Evolutionary conservation across 2,329 filamentous ascomycete species (phyloP), one percentile per base, ranked within the genome.

Genomic region (Penicillium olsonii): DNA sequence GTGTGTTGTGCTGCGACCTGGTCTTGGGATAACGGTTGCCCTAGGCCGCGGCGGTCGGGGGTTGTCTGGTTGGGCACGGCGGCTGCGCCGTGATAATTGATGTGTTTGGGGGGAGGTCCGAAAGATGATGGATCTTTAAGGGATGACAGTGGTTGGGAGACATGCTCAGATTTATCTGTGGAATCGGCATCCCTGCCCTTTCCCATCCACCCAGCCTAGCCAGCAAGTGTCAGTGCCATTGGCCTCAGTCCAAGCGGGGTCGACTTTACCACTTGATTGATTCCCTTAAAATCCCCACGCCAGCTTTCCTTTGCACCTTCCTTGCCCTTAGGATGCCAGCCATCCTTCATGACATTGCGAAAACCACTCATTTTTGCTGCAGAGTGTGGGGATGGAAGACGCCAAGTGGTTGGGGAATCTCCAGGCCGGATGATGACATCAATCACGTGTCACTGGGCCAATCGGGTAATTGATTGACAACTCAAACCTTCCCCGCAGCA

Each of bases 81-180:
- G 6, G 68, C 69, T 12, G 69, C 71, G 48, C 75, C 71, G 64
- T 79, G 72, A 56, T 77, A 78, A 42, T 76, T 75, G 48, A 75
- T 69, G 53, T 82, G 87, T 61, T 83, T 92, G 0, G 91, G 91
- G 20, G 91, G 91, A 19, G 90, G 89, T 2, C 83, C 90, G 66
- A 95, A 96, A 14, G 84, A 81, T 1, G 82, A 69, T 1, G 90
- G 91, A 65, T 96, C 90, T 66, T 84, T 85, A 24, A 96, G 78
- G 3, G 83, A 78, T 8, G 84, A 78, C 37, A 95, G 73, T 1
- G 91, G 90, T 14, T 78, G 77, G 6, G 82, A 79, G 44, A 79
- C 72, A 55, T 84, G 83, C 19, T 79, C 75, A 27, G 68, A 57
- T 35, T 68, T 62, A 26, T 81, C 72, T 31, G 71, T 15, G 10